These are phyloP conservation scores for Macrolepiota albuminosa DNA, from an alignment of 768 basidiomycete genomes.

Conservation along the genomic window DNA sequence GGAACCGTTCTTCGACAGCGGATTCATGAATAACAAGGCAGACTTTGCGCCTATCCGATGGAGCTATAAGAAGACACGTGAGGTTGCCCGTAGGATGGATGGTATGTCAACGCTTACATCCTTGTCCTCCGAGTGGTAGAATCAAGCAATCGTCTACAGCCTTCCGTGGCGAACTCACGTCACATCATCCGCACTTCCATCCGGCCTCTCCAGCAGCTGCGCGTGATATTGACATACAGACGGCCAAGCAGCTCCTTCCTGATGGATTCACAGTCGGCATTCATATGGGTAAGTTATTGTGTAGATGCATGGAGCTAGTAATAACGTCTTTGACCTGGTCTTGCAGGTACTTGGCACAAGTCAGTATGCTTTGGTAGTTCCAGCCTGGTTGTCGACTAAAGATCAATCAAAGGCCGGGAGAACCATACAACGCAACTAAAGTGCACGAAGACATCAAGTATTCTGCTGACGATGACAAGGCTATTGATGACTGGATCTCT, in stretches of 20 bases:
- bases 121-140: background rate
- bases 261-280: conserved; percentile 62
- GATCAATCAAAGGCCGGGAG: conserved; percentile 35
- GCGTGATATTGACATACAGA: conserved; percentile 62
- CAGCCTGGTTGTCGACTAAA: background rate
- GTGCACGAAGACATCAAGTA: conserved; percentile 65
- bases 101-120: conserved; percentile 26
- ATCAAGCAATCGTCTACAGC: conserved; percentile 27
- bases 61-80: conserved; percentile 76
- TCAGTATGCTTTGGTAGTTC: conserved; percentile 13
- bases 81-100: conserved; percentile 69
- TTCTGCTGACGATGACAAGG: conserved; percentile 61
- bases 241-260: conserved; percentile 58
- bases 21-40: conserved; percentile 79
- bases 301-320: background rate
- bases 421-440: conserved; percentile 48
- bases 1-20: conserved; percentile 63
- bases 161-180: conserved; percentile 68
- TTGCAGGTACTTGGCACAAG: conserved; percentile 50
- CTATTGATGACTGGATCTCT: conserved; percentile 67
- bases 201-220: conserved; percentile 57
- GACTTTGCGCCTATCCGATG: conserved; percentile 73
- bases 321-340: background rate
- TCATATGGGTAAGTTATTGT: conserved; percentile 51
- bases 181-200: conserved; percentile 73